Evolutionary conservation across 2,329 filamentous ascomycete genomes (phyloP).

Genomic region (Xylariaceae sp.): DNA sequence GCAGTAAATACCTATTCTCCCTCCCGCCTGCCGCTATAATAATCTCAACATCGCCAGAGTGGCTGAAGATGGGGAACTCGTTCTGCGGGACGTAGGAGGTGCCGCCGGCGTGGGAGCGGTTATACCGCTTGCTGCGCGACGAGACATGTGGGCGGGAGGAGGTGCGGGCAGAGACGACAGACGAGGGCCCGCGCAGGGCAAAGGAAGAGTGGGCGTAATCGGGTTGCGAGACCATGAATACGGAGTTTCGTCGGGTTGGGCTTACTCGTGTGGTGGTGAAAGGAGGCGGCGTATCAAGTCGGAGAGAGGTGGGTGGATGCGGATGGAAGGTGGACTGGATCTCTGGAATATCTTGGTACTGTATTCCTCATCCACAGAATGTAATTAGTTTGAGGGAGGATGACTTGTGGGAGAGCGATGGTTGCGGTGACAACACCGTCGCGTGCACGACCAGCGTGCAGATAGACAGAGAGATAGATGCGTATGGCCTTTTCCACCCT

Average conservation of each 20-base stretch:
- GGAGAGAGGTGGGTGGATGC: background rate
- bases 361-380: background rate
- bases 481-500: conserved; percentile 6
- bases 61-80: conserved; percentile 89
- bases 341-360: background rate
- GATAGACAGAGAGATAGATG: conserved; percentile 7
- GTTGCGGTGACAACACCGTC: conserved; percentile 28
- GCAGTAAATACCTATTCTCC: conserved; percentile 85
- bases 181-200: conserved; percentile 63
- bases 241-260: conserved; percentile 18
- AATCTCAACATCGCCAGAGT: conserved; percentile 89
- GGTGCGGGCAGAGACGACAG: conserved; percentile 69
- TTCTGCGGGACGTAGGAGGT: conserved; percentile 75
- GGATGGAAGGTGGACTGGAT: background rate
- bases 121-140: conserved; percentile 71
- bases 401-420: conserved; percentile 8
- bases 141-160: conserved; percentile 55
- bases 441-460: conserved; percentile 32
- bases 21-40: conserved; percentile 71
- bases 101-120: conserved; percentile 80
- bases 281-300: too few species aligned
- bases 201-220: conserved; percentile 57
- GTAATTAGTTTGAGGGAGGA: background rate
- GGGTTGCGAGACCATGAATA: conserved; percentile 68
- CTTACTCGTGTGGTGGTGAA: conserved; percentile 10